Percentiles rank a stretch among this genome's conserved stretches.
These are phyloP conservation scores for Porcisia hertigi DNA, from an alignment of 208 protist species.

Conservation along the genomic window DNA sequence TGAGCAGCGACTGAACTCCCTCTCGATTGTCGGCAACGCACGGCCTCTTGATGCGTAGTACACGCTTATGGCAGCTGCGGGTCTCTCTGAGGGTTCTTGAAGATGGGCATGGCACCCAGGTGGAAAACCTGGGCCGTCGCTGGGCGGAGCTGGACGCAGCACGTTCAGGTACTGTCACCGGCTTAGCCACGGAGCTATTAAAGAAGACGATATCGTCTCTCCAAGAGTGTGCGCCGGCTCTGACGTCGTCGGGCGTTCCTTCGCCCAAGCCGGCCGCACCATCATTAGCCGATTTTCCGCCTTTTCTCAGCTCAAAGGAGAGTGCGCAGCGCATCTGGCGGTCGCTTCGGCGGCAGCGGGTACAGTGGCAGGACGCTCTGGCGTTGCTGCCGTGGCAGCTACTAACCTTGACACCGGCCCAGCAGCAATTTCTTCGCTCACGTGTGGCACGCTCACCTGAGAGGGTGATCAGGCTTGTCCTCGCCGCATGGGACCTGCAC, in stretches of 20 bases:
- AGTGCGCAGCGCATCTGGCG: constrained; percentile 60
- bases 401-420: constrained; percentile 27
- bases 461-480: constrained; percentile 24
- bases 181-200: constrained; percentile 23
- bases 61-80: not conserved
- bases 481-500: constrained; percentile 37
- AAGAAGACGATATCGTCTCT: constrained; percentile 36
- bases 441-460: constrained; percentile 12
- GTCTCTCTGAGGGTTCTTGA: constrained; percentile 7
- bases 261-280: too few relatives aligned
- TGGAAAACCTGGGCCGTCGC: constrained; percentile 9
- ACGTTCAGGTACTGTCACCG: constrained; percentile 9
- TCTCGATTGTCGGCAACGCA: not conserved
- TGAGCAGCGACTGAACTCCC: not conserved
- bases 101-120: not conserved
- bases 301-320: constrained; percentile 5
- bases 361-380: constrained; percentile 50
- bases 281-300: not conserved
- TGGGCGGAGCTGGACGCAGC: constrained; percentile 22
- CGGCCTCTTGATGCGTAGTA: constrained; percentile 1
- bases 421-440: constrained; percentile 33
- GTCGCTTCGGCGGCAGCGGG: constrained; percentile 44
- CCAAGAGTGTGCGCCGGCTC: not conserved
- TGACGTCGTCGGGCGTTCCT: not conserved
- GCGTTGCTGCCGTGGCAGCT: constrained; percentile 51